These are phyloP conservation scores for Flaveria linearis DNA, from an alignment of 129 eudicot species.

Conservation along the genomic window DNA sequence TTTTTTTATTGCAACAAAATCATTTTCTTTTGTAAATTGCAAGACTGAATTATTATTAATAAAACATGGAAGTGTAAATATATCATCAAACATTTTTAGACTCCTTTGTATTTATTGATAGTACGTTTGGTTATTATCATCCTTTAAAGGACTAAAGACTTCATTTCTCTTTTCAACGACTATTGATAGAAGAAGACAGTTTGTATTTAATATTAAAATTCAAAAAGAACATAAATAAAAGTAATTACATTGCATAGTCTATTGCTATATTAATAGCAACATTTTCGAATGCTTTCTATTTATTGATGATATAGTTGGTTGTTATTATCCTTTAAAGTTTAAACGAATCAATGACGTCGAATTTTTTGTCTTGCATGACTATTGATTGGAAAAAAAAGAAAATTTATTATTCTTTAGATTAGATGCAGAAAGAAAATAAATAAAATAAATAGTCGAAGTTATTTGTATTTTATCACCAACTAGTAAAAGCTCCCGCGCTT, in stretches of 20 bases:
- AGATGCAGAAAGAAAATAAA: not conserved
- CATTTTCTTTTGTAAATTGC: conserved; percentile 9
- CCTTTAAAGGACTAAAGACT: not conserved
- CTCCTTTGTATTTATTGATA: conserved; percentile 12
- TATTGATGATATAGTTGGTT: no score
- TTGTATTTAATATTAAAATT: no score
- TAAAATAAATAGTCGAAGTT: not conserved
- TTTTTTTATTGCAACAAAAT: not conserved
- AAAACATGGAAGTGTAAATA: no score
- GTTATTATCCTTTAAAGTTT: no score
- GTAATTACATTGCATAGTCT: no score
- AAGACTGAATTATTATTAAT: not conserved
- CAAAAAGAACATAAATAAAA: no score
- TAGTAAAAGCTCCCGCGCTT: no score
- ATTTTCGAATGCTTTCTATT: no score
- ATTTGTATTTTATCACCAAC: no score
- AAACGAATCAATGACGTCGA: not conserved
- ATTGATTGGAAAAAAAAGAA: not conserved
- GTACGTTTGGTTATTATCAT: conserved; percentile 22
- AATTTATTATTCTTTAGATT: not conserved
- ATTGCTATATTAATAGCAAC: no score
- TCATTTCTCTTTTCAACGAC: no score
- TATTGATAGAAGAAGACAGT: no score
- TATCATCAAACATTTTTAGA: not conserved
- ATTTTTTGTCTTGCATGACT: not conserved